Conservation (phyloP, 2,329 filamentous ascomycete genomes). For the Arthrobotrys musiformis region DNA sequence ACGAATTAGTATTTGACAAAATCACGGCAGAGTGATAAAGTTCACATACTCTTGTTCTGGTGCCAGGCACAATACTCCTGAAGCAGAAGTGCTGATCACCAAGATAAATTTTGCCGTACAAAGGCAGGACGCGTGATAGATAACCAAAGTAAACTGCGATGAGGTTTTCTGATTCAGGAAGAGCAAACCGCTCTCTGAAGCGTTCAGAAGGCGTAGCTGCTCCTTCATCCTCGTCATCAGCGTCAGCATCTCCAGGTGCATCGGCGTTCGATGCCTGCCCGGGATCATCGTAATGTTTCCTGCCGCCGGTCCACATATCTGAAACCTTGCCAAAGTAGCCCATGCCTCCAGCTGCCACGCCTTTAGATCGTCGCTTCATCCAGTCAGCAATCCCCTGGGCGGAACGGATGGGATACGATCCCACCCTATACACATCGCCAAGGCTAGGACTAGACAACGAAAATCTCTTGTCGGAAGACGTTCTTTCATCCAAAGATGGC, state of each 20-base stretch:
- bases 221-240: constrained; percentile 71
- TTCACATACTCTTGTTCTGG: constrained; percentile 76
- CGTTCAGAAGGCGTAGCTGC: constrained; percentile 76
- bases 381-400: constrained; percentile 86
- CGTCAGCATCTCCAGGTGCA: constrained; percentile 68
- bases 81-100: constrained; percentile 90
- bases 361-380: constrained; percentile 79
- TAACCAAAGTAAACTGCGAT: constrained; percentile 92
- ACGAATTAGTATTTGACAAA: constrained; percentile 21
- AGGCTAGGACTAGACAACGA: constrained; percentile 65
- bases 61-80: constrained; percentile 87
- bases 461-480: constrained; percentile 59
- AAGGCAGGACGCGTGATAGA: constrained; percentile 85
- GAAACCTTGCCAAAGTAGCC: constrained; percentile 97
- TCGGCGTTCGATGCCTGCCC: constrained; percentile 59
- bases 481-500: constrained; percentile 30
- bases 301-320: constrained; percentile 93
- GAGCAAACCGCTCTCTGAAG: constrained; percentile 88
- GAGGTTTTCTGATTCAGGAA: constrained; percentile 84
- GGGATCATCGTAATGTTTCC: constrained; percentile 78
- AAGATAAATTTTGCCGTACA: constrained; percentile 97
- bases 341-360: constrained; percentile 92
- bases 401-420: constrained; percentile 81
- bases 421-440: constrained; percentile 71
- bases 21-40: background rate